Evolutionary conservation across 805 yeast species (phyloP).

Genomic region (Candida adriatica): DNA sequence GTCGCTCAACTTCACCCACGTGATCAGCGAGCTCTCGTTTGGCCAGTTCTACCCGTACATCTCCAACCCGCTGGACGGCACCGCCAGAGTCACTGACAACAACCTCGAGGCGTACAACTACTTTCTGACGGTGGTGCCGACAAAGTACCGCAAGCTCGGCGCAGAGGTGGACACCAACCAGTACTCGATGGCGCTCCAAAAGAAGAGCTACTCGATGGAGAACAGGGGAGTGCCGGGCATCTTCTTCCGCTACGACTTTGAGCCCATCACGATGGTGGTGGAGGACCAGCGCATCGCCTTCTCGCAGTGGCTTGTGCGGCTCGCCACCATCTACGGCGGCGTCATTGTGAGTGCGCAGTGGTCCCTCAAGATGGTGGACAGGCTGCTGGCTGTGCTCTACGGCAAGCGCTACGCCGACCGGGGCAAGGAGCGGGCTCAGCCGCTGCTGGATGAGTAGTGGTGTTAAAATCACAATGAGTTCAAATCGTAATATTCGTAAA

Average conservation of each 20-base stretch:
- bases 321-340: conserved; percentile 82
- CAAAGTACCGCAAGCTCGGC: conserved; percentile 66
- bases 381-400: conserved; percentile 38
- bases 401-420: conserved; percentile 46
- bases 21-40: conserved; percentile 79
- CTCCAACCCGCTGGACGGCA: conserved; percentile 80
- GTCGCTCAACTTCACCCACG: conserved; percentile 72
- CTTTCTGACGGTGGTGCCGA: conserved; percentile 76
- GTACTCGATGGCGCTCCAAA: conserved; percentile 62
- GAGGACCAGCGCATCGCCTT: conserved; percentile 72
- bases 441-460: conserved; percentile 16
- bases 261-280: conserved; percentile 68
- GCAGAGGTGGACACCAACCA: conserved; percentile 74
- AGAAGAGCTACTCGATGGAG: conserved; percentile 21
- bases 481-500: conserved; percentile 1
- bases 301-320: conserved; percentile 64
- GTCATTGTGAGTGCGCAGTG: conserved; percentile 64
- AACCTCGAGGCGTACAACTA: conserved; percentile 53
- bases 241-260: conserved; percentile 79
- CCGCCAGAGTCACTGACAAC: conserved; percentile 49
- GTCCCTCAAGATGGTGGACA: conserved; percentile 52
- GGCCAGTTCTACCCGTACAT: conserved; percentile 86
- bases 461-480: no score
- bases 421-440: conserved; percentile 17
- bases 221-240: conserved; percentile 59